A percentile compares a stretch with the other conserved stretches of the same genome.
These are phyloP conservation scores for Pseudopithomyces maydicus DNA, from an alignment of 2,329 filamentous ascomycete genomes.

Conservation along the genomic window DNA sequence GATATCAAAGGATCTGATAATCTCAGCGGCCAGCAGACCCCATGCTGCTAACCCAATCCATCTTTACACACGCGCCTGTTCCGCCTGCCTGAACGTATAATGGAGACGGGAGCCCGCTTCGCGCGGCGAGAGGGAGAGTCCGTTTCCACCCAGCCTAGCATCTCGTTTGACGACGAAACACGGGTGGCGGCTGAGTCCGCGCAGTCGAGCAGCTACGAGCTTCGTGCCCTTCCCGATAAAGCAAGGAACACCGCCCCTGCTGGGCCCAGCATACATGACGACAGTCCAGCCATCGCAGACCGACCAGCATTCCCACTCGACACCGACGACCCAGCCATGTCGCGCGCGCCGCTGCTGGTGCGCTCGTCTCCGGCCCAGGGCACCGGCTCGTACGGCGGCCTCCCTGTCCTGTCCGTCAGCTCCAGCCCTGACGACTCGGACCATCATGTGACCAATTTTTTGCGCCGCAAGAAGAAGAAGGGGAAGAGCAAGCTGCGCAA, in stretches of 20 bases:
- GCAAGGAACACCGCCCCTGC: constrained; percentile 32
- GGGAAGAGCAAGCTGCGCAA: constrained; percentile 42
- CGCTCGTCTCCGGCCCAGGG: constrained; percentile 65
- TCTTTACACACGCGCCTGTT: constrained; percentile 17
- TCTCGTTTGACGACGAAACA: constrained; percentile 26
- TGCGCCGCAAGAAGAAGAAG: constrained; percentile 31
- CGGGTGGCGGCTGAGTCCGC: constrained; percentile 21
- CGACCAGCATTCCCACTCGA: constrained; percentile 20
- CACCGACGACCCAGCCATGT: constrained; percentile 45
- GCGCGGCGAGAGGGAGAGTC: constrained; percentile 11
- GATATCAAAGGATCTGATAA: constrained; percentile 25
- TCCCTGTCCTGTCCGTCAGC: constrained; percentile 53
- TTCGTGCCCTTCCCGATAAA: constrained; percentile 33
- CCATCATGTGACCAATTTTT: constrained; percentile 34
- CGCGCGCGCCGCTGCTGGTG: constrained; percentile 61
- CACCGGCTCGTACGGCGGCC: constrained; percentile 65
- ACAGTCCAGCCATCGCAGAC: constrained; percentile 18
- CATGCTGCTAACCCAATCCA: constrained; percentile 12
- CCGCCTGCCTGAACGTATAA: constrained; percentile 18
- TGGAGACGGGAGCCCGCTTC: constrained; percentile 17
- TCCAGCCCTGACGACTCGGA: constrained; percentile 42
- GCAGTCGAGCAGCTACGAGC: constrained; percentile 36
- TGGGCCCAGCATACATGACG: constrained; percentile 35
- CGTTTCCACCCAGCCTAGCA: constrained; percentile 22
- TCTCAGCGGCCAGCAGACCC: constrained; percentile 9